Percentiles rank a stretch among this genome's conserved stretches.
phyloP scores from a whole-genome alignment of 2,329 filamentous ascomycete genomes.

The Cercospora sojina region DNA sequence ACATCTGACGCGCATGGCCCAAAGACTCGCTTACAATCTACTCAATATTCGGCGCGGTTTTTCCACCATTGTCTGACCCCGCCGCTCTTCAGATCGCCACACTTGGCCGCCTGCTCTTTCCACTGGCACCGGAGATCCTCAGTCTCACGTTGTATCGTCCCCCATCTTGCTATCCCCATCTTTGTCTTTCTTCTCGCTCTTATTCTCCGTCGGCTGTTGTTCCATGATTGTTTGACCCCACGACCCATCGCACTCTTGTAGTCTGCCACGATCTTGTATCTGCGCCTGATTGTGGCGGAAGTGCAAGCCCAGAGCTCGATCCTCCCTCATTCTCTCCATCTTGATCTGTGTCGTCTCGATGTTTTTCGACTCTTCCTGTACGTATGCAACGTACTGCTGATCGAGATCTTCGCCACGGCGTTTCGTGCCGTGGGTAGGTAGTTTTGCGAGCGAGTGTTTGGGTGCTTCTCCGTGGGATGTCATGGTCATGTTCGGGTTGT shows the following conservation, averaged over 20 bases:
- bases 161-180: neutral
- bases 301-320: neutral
- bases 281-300: neutral
- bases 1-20: neutral
- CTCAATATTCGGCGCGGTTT: neutral
- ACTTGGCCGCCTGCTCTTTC: neutral
- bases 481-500: neutral
- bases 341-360: neutral
- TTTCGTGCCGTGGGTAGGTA: neutral
- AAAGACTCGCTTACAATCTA: neutral
- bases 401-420: neutral
- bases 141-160: neutral
- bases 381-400: neutral
- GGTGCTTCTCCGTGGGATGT: neutral
- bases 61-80: neutral
- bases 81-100: neutral
- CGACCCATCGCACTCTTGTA: neutral
- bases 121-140: neutral
- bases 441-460: neutral
- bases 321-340: neutral
- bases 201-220: neutral
- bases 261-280: neutral
- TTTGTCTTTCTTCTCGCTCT: neutral
- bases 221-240: neutral
- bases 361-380: neutral